Percentiles rank a stretch among this genome's conserved stretches.
phyloP scores from a whole-genome alignment of 2,329 filamentous ascomycete genomes.

The Aspergillus chevalieri region DNA sequence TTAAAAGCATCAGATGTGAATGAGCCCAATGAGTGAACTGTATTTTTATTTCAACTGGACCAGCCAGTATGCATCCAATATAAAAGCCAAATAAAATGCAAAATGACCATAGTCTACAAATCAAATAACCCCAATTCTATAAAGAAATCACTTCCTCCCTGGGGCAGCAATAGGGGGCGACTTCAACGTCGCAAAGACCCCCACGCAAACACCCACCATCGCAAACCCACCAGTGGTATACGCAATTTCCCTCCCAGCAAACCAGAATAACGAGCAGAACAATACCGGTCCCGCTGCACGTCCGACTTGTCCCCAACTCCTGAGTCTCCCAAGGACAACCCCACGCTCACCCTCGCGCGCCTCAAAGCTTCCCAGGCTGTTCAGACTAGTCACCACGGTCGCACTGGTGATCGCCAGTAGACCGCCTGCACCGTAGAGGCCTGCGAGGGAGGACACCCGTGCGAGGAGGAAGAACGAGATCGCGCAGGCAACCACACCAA shows the following conservation, averaged over 20 bases:
- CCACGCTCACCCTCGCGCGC: slow-evolving; percentile 74
- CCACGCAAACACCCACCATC: slow-evolving; percentile 65
- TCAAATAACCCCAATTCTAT: neutral
- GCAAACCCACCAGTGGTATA: slow-evolving; percentile 75
- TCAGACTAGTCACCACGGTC: slow-evolving; percentile 89
- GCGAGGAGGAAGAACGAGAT: slow-evolving; percentile 74
- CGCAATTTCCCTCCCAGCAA: slow-evolving; percentile 82
- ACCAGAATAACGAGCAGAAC: slow-evolving; percentile 97
- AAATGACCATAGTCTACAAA: slow-evolving; percentile 8
- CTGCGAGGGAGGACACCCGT: slow-evolving; percentile 59
- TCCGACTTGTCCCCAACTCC: slow-evolving; percentile 77
- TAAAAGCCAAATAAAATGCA: neutral
- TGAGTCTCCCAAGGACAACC: slow-evolving; percentile 75
- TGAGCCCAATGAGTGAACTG: neutral
- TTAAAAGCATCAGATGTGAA: neutral
- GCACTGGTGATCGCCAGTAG: slow-evolving; percentile 84
- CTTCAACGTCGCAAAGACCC: slow-evolving; percentile 68
- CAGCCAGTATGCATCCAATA: neutral
- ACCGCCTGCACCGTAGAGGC: slow-evolving; percentile 74
- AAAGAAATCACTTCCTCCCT: neutral
- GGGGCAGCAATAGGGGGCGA: slow-evolving; percentile 41
- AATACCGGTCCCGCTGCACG: slow-evolving; percentile 78
- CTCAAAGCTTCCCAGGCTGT: slow-evolving; percentile 87
- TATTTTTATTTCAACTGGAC: neutral
- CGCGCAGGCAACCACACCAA: slow-evolving; percentile 72